Conservation (phyloP, 345 rosid genomes). For the Citrus trifoliata region DNA sequence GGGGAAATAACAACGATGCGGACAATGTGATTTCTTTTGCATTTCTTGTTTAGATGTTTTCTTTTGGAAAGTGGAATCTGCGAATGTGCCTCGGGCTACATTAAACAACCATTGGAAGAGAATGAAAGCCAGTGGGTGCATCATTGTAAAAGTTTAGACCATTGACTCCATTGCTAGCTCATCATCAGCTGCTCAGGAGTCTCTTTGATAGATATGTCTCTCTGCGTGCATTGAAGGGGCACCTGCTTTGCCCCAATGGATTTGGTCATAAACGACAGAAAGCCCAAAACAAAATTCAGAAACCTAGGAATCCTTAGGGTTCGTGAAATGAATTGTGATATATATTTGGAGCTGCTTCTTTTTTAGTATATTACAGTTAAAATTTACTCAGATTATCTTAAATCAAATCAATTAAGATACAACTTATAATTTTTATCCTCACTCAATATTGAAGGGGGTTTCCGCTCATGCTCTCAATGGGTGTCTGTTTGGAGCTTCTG, state of each 20-base stretch:
- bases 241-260: no score
- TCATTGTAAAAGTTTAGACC: not conserved
- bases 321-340: not conserved
- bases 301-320: not conserved
- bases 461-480: no score
- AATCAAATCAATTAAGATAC: no score
- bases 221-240: not conserved
- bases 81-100: not conserved
- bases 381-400: no score
- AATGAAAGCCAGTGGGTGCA: not conserved
- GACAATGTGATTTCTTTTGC: not conserved
- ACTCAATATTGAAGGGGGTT: no score
- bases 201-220: not conserved
- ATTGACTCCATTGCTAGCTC: not conserved
- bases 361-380: no score
- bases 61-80: not conserved
- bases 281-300: not conserved
- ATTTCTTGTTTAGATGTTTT: not conserved
- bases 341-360: no score
- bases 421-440: no score
- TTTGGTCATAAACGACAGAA: not conserved
- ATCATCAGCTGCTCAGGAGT: not conserved
- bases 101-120: not conserved
- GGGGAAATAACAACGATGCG: not conserved
- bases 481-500: no score